Evolutionary conservation across 2,329 filamentous ascomycete species (phyloP), one percentile per base, ranked within the genome.

Genomic region (Neodidymelliopsis sp.): DNA sequence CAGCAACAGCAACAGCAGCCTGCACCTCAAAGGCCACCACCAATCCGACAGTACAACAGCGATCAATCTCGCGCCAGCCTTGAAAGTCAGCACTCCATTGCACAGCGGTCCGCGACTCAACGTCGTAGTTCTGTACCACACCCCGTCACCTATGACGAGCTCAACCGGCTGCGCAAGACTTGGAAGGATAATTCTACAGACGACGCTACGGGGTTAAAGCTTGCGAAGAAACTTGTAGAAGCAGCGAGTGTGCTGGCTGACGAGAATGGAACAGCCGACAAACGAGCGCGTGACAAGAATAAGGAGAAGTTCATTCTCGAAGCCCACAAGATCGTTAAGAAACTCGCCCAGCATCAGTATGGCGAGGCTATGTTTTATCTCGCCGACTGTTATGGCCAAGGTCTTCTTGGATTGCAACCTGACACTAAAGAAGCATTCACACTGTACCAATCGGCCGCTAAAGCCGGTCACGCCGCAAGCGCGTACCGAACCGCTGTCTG

Each of bases 401-500:
- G 93, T 4, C 75, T 84, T 7, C 82, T 97, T 16, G 91, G 92
- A 4, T 76, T 90, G 10, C 87, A 93, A 62, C 81, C 85, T 0
- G 93, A 97, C 63, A 84, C 89, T 41, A 96, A 95, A 66, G 92
- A 97, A 75, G 94, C 94, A 0, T 99, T 97, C 71, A 87, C 85
- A 2, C 79, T 97, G 8, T 99, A 99, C 65, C 92, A 97, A 73
- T 91, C 91, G 8, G 91, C 93, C 2, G 94, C 94, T 0, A 99
- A 97, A 75, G 76, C 87, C 10, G 90, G 90, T 1, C 91, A 99
- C 70, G 82, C 89, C 2, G 87, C 89, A 43, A 90, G 91, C 20
- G 94, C 94, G 0, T 99, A 97, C 72, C 85, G 94, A 44, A 96
- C 94, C 19, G 94, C 94, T 0, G 93, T 99, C 0, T 99, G 94